Conservation (phyloP, 805 yeast genomes). For the Wickerhamiella kurtzmanii region DNA sequence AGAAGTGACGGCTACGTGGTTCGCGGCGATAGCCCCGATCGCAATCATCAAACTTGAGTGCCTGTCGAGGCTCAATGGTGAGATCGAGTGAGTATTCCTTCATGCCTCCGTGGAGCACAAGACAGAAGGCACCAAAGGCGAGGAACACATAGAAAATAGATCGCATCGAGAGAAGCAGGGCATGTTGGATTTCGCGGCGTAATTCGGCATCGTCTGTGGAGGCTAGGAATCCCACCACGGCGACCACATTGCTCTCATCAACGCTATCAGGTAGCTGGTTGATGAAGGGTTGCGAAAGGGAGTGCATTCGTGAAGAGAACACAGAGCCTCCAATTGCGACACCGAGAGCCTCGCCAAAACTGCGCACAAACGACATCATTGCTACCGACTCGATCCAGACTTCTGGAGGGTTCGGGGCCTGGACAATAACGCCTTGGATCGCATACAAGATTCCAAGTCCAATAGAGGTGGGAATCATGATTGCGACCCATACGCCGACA, state of each 20-base stretch:
- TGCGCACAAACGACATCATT: slow-evolving; percentile 19
- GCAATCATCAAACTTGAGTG: not conserved
- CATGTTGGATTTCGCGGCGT: slow-evolving; percentile 4
- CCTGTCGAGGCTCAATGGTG: slow-evolving; percentile 1
- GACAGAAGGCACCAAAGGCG: slow-evolving; percentile 14
- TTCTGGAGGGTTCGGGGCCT: slow-evolving; percentile 18
- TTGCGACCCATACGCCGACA: slow-evolving; percentile 30
- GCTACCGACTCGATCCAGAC: slow-evolving; percentile 20
- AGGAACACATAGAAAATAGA: slow-evolving; percentile 12
- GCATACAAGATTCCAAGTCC: slow-evolving; percentile 36
- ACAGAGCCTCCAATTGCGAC: slow-evolving; percentile 22
- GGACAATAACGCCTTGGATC: slow-evolving; percentile 21
- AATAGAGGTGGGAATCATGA: slow-evolving; percentile 32
- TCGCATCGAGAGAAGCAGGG: slow-evolving; percentile 12
- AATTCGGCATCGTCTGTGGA: slow-evolving; percentile 5
- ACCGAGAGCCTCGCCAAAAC: slow-evolving; percentile 22
- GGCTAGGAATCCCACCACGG: slow-evolving; percentile 7
- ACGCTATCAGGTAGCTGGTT: slow-evolving; percentile 3
- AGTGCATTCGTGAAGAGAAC: slow-evolving; percentile 16
- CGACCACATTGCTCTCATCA: slow-evolving; percentile 13
- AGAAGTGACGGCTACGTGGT: not conserved
- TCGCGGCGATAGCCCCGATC: not conserved
- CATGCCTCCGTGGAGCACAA: slow-evolving; percentile 11
- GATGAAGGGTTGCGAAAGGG: not conserved
- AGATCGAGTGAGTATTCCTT: slow-evolving; percentile 15